These are phyloP conservation scores for Strobilomyces echinocephalus DNA, from an alignment of 768 basidiomycete genomes.

Conservation along the genomic window DNA sequence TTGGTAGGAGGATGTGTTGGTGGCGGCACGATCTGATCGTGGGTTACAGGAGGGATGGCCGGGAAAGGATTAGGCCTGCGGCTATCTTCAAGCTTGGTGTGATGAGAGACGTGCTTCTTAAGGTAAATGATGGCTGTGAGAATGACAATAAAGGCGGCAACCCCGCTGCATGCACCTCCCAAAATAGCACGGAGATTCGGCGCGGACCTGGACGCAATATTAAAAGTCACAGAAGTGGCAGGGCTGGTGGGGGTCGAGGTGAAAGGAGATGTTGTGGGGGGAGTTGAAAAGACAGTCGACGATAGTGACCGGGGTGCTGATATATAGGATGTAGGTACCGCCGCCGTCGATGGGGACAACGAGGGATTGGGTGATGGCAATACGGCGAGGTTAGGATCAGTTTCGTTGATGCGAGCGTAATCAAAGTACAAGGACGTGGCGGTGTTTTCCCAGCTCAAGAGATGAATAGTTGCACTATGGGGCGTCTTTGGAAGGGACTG, in stretches of 20 bases:
- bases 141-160: constrained; percentile 1
- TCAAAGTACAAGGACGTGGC: no score
- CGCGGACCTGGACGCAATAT: background rate
- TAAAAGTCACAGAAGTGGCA: background rate
- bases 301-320: background rate
- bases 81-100: background rate
- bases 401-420: no score
- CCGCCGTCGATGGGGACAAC: background rate
- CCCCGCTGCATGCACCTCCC: constrained; percentile 6
- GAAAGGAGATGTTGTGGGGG: background rate
- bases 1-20: background rate
- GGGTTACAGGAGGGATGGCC: background rate
- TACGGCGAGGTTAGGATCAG: background rate
- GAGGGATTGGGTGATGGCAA: background rate
- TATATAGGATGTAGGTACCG: background rate
- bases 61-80: constrained; percentile 6
- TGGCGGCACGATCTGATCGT: background rate
- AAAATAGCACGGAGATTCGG: constrained; percentile 3
- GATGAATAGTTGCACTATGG: constrained; percentile 9
- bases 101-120: constrained; percentile 1
- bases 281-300: background rate
- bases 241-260: background rate
- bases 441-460: constrained; percentile 7
- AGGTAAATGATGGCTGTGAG: constrained; percentile 1
- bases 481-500: constrained; percentile 7